Conservation (phyloP, 1,139 yeast genomes). For the Geotrichum reessii region DNA sequence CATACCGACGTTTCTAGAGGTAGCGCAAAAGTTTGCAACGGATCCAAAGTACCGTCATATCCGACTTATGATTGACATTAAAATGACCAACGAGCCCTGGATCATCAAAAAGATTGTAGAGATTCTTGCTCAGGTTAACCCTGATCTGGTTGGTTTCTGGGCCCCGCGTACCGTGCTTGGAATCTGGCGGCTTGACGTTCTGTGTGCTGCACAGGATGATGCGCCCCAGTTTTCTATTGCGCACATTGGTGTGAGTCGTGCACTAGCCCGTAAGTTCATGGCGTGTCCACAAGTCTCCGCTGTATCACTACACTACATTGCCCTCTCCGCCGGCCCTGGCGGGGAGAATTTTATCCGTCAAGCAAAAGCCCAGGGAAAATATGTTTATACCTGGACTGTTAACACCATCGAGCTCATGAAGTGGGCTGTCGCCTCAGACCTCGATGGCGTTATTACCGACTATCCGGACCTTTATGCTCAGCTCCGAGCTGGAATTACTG, state of each 20-base stretch:
- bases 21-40: conserved; percentile 53
- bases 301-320: conserved; percentile 40
- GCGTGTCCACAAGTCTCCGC: conserved; percentile 15
- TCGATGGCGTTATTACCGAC: conserved; percentile 61
- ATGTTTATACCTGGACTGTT: conserved; percentile 77
- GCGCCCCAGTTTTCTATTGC: conserved; percentile 46
- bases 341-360: conserved; percentile 39
- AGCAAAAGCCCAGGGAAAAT: conserved; percentile 42
- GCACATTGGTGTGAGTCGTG: conserved; percentile 47
- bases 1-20: conserved; percentile 56
- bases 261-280: conserved; percentile 36
- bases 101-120: conserved; percentile 50
- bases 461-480: conserved; percentile 40
- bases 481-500: conserved; percentile 16
- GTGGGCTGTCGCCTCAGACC: conserved; percentile 44
- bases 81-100: conserved; percentile 58
- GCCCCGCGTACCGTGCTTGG: conserved; percentile 65
- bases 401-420: conserved; percentile 45
- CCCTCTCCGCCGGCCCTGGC: conserved; percentile 39
- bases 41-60: conserved; percentile 37
- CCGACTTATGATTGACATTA: conserved; percentile 75
- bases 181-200: conserved; percentile 67
- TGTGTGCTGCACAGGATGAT: conserved; percentile 46
- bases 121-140: conserved; percentile 44
- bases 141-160: conserved; percentile 58